Percentiles rank a stretch among this genome's conserved stretches.
phyloP scores from a whole-genome alignment of 495 filamentous ascomycete species.

The Cercophora sp. region DNA sequence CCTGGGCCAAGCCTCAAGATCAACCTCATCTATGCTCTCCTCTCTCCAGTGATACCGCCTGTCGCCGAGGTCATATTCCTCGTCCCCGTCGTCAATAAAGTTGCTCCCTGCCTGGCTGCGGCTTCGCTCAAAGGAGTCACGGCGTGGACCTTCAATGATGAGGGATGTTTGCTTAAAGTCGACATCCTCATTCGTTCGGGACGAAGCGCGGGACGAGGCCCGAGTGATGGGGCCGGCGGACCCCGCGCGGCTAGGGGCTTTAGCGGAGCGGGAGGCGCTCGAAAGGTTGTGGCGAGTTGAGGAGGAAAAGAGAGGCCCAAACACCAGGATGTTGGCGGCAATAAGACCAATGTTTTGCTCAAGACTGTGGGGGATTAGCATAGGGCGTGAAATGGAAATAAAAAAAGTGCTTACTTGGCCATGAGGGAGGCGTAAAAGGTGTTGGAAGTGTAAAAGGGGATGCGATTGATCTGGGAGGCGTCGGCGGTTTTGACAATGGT shows the following conservation, averaged over 20 bases:
- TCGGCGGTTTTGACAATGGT: slow-evolving; percentile 32
- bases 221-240: slow-evolving; percentile 16
- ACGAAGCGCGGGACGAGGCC: slow-evolving; percentile 4
- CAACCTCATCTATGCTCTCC: slow-evolving; percentile 11
- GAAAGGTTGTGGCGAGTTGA: slow-evolving; percentile 7
- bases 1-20: slow-evolving; percentile 27
- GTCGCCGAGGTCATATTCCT: slow-evolving; percentile 10
- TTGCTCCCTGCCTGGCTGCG: not conserved
- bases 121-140: slow-evolving; percentile 7
- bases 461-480: slow-evolving; percentile 19
- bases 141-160: slow-evolving; percentile 23
- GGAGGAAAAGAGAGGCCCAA: slow-evolving; percentile 31
- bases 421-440: slow-evolving; percentile 29
- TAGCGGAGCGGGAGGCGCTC: not conserved
- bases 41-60: slow-evolving; percentile 3
- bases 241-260: slow-evolving; percentile 7
- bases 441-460: slow-evolving; percentile 25
- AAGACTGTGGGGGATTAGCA: slow-evolving; percentile 17
- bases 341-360: slow-evolving; percentile 36
- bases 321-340: slow-evolving; percentile 31
- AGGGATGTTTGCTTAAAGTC: slow-evolving; percentile 20
- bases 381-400: not conserved
- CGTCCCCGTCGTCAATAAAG: slow-evolving; percentile 4
- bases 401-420: slow-evolving; percentile 25
- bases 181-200: slow-evolving; percentile 11